These are phyloP conservation scores for Penicillium salamii DNA, from an alignment of 495 filamentous ascomycete species.

Conservation along the genomic window DNA sequence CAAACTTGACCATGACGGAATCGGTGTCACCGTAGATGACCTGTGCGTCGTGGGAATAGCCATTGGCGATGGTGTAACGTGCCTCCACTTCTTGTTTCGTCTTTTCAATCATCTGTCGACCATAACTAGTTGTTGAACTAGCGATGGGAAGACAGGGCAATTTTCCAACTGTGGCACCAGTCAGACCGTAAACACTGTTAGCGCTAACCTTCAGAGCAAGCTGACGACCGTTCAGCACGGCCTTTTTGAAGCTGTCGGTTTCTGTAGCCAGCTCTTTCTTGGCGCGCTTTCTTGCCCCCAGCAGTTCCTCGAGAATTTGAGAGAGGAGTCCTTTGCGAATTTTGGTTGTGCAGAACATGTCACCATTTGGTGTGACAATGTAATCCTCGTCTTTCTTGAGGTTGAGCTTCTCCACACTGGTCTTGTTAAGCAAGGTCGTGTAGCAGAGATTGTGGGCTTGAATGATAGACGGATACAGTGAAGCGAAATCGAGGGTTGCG, in stretches of 20 bases:
- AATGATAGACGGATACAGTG: constrained; percentile 97
- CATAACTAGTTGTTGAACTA: constrained; percentile 92
- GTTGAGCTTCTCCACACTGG: constrained; percentile 65
- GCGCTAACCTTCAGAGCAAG: constrained; percentile 95
- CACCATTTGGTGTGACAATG: constrained; percentile 89
- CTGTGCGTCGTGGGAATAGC: constrained; percentile 87
- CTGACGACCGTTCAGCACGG: constrained; percentile 95
- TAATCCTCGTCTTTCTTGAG: constrained; percentile 89
- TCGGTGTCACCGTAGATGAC: constrained; percentile 99
- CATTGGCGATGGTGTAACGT: constrained; percentile 86
- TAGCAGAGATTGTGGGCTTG: constrained; percentile 99
- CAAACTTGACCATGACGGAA: constrained; percentile 99
- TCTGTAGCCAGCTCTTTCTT: constrained; percentile 88
- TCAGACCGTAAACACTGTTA: constrained; percentile 97
- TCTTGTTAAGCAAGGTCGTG: constrained; percentile 86
- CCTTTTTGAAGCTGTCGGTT: constrained; percentile 95
- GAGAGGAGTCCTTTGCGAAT: constrained; percentile 89
- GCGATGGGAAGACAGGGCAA: constrained; percentile 93
- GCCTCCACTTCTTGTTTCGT: constrained; percentile 91
- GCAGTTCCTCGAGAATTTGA: constrained; percentile 91
- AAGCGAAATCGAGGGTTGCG: constrained; percentile 97
- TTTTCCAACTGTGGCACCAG: constrained; percentile 93
- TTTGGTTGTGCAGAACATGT: constrained; percentile 87
- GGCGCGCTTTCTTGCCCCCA: constrained; percentile 85
- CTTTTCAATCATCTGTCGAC: constrained; percentile 97